A percentile compares a stretch with the other conserved stretches of the same genome.
These are phyloP conservation scores for Cyclotella distinguenda DNA, from an alignment of 108 stramenopile genomes.

Conservation along the genomic window DNA sequence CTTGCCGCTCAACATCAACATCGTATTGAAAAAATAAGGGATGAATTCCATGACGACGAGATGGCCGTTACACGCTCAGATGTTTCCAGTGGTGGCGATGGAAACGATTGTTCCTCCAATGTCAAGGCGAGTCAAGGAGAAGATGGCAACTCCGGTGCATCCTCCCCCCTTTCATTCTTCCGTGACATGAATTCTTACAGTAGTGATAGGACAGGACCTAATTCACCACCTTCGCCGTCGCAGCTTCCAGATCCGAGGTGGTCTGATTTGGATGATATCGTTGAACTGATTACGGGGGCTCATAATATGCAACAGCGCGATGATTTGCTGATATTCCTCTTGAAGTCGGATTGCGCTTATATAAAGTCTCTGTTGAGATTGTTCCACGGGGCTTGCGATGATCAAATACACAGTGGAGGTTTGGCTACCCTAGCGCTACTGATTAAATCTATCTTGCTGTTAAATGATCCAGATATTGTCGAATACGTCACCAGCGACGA, in stretches of 20 bases:
- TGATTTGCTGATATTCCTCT: constrained; percentile 64
- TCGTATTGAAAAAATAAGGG: constrained; percentile 14
- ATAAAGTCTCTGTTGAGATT: constrained; percentile 61
- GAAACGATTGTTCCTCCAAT: not conserved
- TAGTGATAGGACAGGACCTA: not conserved
- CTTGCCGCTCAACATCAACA: not conserved
- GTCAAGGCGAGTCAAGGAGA: not conserved
- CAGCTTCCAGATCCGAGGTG: constrained; percentile 73
- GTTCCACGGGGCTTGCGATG: constrained; percentile 61
- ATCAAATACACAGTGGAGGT: constrained; percentile 46
- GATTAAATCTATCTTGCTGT: constrained; percentile 76
- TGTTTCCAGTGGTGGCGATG: not conserved
- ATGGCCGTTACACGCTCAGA: constrained; percentile 18
- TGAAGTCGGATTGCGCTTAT: constrained; percentile 76
- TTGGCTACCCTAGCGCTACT: constrained; percentile 72
- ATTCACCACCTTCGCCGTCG: constrained; percentile 8
- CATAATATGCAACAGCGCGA: constrained; percentile 71
- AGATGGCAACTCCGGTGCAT: not conserved
- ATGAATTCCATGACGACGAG: constrained; percentile 12
- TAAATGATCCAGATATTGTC: constrained; percentile 88
- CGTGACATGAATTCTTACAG: constrained; percentile 1
- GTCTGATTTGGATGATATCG: constrained; percentile 65
- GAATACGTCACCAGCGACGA: constrained; percentile 71
- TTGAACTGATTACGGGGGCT: constrained; percentile 60
- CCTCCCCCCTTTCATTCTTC: constrained; percentile 3